These are phyloP conservation scores for Dendrothele bispora DNA, from an alignment of 768 basidiomycete genomes.

Conservation along the genomic window DNA sequence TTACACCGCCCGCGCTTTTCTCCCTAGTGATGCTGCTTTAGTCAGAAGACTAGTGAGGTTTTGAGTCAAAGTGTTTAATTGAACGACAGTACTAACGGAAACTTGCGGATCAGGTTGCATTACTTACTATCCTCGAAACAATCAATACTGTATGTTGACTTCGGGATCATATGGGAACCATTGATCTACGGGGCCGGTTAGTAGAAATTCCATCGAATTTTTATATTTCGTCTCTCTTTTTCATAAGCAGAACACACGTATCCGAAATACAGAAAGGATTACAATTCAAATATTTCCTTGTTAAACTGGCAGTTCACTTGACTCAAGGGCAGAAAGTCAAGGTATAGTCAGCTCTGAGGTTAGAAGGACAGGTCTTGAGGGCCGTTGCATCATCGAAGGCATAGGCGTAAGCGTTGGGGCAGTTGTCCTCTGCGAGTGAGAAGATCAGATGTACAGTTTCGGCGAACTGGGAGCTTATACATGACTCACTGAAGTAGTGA, in stretches of 20 bases:
- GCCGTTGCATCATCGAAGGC: constrained; percentile 33
- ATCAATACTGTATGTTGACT: constrained; percentile 14
- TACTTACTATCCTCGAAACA: constrained; percentile 17
- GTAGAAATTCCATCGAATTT: constrained; percentile 20
- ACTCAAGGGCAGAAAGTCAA: constrained; percentile 26
- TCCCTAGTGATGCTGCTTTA: too few species aligned
- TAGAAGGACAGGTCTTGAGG: constrained; percentile 22
- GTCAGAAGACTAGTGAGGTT: too few species aligned
- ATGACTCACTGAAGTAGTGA: constrained; percentile 20
- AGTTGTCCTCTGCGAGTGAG: constrained; percentile 12
- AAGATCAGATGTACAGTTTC: neutral
- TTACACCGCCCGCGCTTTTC: neutral
- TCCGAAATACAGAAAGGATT: too few species aligned
- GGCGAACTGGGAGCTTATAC: neutral
- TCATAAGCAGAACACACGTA: too few species aligned
- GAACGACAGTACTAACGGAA: neutral
- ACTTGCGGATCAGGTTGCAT: neutral
- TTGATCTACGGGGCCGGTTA: constrained; percentile 11
- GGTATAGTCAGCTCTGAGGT: constrained; percentile 22
- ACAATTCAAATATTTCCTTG: too few species aligned
- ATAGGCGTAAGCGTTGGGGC: constrained; percentile 31
- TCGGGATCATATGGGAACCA: constrained; percentile 17
- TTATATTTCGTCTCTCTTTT: neutral
- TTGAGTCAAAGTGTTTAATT: too few species aligned
- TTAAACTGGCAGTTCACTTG: too few species aligned